Percentiles rank a stretch among this genome's conserved stretches.
These are phyloP conservation scores for Diaporthe sp. DNA, from an alignment of 2,329 filamentous ascomycete species.

Conservation along the genomic window DNA sequence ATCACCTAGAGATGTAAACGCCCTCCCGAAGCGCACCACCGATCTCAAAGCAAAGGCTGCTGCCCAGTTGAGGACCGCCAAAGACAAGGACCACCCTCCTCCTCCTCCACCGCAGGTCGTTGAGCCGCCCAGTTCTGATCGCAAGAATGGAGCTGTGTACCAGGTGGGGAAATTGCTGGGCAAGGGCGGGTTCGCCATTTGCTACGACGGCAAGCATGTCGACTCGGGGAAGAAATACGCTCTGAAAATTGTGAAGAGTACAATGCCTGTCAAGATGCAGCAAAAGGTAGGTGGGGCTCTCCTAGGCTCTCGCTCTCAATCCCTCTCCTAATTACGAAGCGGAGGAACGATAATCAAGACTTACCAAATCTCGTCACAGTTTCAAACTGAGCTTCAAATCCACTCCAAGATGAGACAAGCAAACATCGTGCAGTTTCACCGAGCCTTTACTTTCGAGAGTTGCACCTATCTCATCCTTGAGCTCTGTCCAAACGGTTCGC, in stretches of 20 bases:
- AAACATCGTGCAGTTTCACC: conserved; percentile 95
- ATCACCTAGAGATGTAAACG: conserved; percentile 76
- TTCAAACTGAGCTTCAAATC: conserved; percentile 91
- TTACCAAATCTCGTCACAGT: conserved; percentile 56
- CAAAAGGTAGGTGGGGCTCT: conserved; percentile 74
- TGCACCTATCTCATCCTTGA: conserved; percentile 96
- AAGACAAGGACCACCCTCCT: conserved; percentile 76
- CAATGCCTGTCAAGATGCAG: conserved; percentile 86
- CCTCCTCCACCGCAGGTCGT: conserved; percentile 72
- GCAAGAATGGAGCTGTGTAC: conserved; percentile 79
- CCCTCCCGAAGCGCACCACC: conserved; percentile 65
- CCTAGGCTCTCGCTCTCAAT: not conserved
- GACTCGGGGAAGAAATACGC: conserved; percentile 78
- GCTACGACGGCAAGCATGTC: conserved; percentile 79
- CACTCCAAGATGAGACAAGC: conserved; percentile 98
- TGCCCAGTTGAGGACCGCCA: conserved; percentile 68
- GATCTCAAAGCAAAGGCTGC: conserved; percentile 68
- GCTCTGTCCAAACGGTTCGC: conserved; percentile 92
- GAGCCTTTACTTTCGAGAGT: conserved; percentile 90
- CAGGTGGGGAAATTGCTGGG: conserved; percentile 81
- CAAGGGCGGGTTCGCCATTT: conserved; percentile 87
- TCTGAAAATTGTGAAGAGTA: conserved; percentile 86
- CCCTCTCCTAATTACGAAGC: not conserved
- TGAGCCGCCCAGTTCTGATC: conserved; percentile 77
- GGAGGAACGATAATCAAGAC: not conserved